Evolutionary conservation across 345 rosid species (phyloP).

Genomic region (Toxicodendron radicans): DNA sequence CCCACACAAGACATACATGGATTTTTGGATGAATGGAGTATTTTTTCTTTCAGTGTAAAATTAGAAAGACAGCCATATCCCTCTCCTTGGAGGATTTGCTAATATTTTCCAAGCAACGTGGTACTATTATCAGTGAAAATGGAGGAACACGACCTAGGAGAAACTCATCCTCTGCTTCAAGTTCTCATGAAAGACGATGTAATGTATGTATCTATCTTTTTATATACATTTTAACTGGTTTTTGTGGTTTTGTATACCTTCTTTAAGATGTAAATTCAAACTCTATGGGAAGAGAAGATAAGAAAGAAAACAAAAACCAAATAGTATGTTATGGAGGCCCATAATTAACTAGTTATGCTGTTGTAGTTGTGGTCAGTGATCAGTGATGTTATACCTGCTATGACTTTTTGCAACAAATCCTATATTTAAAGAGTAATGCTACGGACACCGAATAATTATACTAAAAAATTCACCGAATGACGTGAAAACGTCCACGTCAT

Average conservation of each 20-base stretch:
- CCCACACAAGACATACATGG: not conserved
- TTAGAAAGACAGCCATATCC: slow-evolving; percentile 27
- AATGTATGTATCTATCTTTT: slow-evolving; percentile 43
- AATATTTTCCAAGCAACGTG: slow-evolving; percentile 43
- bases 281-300: not conserved
- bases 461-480: no score
- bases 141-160: slow-evolving; percentile 30
- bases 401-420: not conserved
- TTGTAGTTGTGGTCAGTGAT: not conserved
- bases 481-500: no score
- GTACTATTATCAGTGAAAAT: slow-evolving; percentile 26
- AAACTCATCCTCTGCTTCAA: slow-evolving; percentile 32
- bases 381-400: not conserved
- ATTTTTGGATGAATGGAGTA: slow-evolving; percentile 13
- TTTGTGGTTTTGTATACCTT: slow-evolving; percentile 10
- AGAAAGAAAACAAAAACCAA: not conserved
- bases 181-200: slow-evolving; percentile 46
- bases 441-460: no score
- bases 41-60: slow-evolving; percentile 46
- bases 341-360: not conserved
- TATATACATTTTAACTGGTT: slow-evolving; percentile 14
- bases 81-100: slow-evolving; percentile 68
- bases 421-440: no score
- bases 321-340: not conserved
- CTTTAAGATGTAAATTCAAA: not conserved